These are phyloP conservation scores for Populus trichocarpa DNA, from an alignment of 441 rosid genomes.

Conservation along the genomic window DNA sequence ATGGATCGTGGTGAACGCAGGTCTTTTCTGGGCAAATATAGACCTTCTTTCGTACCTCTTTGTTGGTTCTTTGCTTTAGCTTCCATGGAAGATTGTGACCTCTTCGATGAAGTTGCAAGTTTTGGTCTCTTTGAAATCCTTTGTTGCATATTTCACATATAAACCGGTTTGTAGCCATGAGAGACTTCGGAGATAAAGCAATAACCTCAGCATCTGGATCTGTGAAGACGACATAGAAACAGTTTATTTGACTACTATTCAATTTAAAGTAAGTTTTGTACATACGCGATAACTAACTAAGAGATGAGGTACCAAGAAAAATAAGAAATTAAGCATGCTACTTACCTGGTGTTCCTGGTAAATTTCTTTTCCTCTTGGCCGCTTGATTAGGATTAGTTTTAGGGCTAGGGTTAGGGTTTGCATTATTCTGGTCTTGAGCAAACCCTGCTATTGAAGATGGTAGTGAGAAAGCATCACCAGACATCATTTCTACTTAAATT, in stretches of 20 bases:
- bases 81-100: constrained; percentile 79
- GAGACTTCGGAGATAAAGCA: constrained; percentile 57
- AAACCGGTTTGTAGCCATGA: constrained; percentile 64
- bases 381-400: constrained; percentile 21
- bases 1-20: constrained; percentile 58
- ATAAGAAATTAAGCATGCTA: not conserved
- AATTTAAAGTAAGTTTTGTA: not conserved
- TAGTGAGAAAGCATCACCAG: constrained; percentile 62
- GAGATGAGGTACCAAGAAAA: no score
- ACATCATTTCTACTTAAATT: constrained; percentile 50
- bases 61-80: constrained; percentile 50
- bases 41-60: constrained; percentile 56
- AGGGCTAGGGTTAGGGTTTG: constrained; percentile 45
- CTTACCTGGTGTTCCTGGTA: constrained; percentile 70
- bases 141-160: constrained; percentile 70
- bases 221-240: not conserved
- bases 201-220: constrained; percentile 73
- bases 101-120: constrained; percentile 71
- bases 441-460: constrained; percentile 46
- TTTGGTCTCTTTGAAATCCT: constrained; percentile 75
- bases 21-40: constrained; percentile 63
- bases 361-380: constrained; percentile 59
- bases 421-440: constrained; percentile 40
- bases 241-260: not conserved
- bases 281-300: not conserved